These are phyloP conservation scores for Aspergillus quadricinctus DNA, from an alignment of 2,329 filamentous ascomycete genomes.

Conservation along the genomic window DNA sequence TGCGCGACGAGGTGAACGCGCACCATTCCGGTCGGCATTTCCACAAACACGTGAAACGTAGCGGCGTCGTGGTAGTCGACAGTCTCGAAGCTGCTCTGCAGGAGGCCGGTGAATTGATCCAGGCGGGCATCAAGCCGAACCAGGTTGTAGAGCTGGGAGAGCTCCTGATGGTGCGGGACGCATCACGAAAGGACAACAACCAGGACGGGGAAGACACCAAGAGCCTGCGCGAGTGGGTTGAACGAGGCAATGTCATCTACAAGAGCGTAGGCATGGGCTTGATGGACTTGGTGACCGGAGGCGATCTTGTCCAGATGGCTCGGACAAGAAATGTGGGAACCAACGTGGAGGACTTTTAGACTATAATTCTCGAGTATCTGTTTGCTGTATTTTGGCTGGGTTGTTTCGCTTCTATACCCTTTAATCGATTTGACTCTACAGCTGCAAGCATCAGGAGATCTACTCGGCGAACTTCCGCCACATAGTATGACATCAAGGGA, in stretches of 20 bases:
- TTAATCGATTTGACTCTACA: not conserved
- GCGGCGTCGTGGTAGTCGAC: constrained; percentile 59
- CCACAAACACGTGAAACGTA: constrained; percentile 50
- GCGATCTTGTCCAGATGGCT: constrained; percentile 54
- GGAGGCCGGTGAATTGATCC: constrained; percentile 82
- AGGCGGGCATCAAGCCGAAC: constrained; percentile 66
- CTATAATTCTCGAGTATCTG: not conserved
- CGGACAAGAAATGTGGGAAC: constrained; percentile 53
- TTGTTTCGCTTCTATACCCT: not conserved
- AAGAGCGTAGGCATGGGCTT: constrained; percentile 65
- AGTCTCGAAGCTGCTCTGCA: constrained; percentile 73
- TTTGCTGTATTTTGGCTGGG: not conserved
- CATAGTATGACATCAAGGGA: not conserved
- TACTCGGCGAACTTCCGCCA: too few species aligned
- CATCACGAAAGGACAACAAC: constrained; percentile 35
- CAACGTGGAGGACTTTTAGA: constrained; percentile 40
- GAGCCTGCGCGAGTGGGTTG: constrained; percentile 55
- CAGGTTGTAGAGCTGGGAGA: constrained; percentile 87
- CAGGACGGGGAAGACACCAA: constrained; percentile 36
- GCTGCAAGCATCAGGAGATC: not conserved
- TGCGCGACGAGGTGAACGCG: constrained; percentile 59
- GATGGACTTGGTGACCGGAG: constrained; percentile 64
- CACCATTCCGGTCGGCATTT: constrained; percentile 43
- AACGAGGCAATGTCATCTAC: constrained; percentile 62
- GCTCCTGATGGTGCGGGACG: constrained; percentile 61